Percentiles rank a stretch among this genome's conserved stretches.
These are phyloP conservation scores for Dactylellina parvicollis DNA, from an alignment of 2,329 filamentous ascomycete genomes.

Conservation along the genomic window DNA sequence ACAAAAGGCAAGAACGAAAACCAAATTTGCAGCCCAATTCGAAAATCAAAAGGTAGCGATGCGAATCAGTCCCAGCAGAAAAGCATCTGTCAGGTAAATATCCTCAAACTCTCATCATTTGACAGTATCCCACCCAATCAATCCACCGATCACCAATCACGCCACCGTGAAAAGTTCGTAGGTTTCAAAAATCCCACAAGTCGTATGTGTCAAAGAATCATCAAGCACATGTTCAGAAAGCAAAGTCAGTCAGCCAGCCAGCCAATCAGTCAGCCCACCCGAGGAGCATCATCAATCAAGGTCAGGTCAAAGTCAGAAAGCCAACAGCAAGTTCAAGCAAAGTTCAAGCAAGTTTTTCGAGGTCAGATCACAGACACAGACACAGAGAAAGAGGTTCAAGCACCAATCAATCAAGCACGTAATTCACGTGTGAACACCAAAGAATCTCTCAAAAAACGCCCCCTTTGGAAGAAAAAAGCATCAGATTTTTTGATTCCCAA, in stretches of 20 bases:
- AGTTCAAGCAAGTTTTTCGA: neutral
- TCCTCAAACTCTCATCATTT: slow-evolving; percentile 22
- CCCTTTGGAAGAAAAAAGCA: neutral
- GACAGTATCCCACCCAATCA: no score
- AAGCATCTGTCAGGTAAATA: neutral
- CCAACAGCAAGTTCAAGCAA: neutral
- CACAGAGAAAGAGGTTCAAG: neutral
- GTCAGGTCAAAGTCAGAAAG: slow-evolving; percentile 15
- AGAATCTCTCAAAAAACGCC: slow-evolving; percentile 18
- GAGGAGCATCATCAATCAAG: neutral
- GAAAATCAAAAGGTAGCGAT: slow-evolving; percentile 1
- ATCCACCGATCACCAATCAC: slow-evolving; percentile 26
- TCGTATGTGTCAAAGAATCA: slow-evolving; percentile 31
- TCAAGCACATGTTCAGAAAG: slow-evolving; percentile 12
- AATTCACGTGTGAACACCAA: neutral
- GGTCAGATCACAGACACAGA: neutral
- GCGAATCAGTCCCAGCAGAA: slow-evolving; percentile 16
- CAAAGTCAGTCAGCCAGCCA: slow-evolving; percentile 17
- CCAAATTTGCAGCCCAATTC: no score
- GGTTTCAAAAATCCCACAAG: neutral
- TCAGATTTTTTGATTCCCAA: slow-evolving; percentile 32
- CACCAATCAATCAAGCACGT: slow-evolving; percentile 13
- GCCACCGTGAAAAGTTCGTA: neutral
- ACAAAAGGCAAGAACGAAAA: neutral
- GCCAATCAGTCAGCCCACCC: slow-evolving; percentile 10